A percentile compares a stretch with the other conserved stretches of the same genome.
phyloP scores from a whole-genome alignment of 2,329 filamentous ascomycete genomes.

The Calonectria pauciramosa region DNA sequence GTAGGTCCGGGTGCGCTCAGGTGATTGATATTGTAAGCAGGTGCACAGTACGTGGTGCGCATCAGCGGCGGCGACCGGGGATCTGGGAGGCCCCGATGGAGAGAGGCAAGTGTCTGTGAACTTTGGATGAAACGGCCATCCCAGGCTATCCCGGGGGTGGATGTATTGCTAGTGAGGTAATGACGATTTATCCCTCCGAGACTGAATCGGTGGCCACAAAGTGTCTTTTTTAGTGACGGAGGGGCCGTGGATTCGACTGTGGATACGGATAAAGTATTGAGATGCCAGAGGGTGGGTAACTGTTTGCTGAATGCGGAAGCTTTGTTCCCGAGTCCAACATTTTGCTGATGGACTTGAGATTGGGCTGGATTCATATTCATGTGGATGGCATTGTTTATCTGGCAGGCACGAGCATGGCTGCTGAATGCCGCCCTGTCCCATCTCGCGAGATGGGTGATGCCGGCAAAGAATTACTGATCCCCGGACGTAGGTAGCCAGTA shows the following conservation, averaged over 20 bases:
- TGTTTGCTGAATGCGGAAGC: neutral
- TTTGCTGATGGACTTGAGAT: constrained; percentile 1
- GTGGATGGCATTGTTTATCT: neutral
- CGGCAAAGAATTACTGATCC: neutral
- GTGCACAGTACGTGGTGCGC: neutral
- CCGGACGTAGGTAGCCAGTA: neutral
- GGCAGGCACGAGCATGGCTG: constrained; percentile 4
- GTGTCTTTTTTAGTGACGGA: constrained; percentile 27
- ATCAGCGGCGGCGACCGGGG: constrained; percentile 8
- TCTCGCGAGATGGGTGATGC: constrained; percentile 1
- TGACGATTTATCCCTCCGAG: constrained; percentile 28
- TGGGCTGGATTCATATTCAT: neutral
- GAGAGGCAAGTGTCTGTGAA: constrained; percentile 1
- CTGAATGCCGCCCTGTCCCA: neutral
- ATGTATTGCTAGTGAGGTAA: constrained; percentile 20
- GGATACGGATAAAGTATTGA: constrained; percentile 12
- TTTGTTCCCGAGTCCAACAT: neutral
- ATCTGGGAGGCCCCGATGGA: constrained; percentile 18
- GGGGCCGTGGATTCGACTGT: constrained; percentile 27
- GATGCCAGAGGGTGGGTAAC: constrained; percentile 17
- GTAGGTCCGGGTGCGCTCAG: neutral
- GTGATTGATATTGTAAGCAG: neutral
- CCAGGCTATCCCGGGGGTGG: constrained; percentile 19
- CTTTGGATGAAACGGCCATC: constrained; percentile 30
- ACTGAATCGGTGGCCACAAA: constrained; percentile 21